Evolutionary conservation across 2,329 filamentous ascomycete genomes (phyloP).

Genomic region (Amphichorda felina): DNA sequence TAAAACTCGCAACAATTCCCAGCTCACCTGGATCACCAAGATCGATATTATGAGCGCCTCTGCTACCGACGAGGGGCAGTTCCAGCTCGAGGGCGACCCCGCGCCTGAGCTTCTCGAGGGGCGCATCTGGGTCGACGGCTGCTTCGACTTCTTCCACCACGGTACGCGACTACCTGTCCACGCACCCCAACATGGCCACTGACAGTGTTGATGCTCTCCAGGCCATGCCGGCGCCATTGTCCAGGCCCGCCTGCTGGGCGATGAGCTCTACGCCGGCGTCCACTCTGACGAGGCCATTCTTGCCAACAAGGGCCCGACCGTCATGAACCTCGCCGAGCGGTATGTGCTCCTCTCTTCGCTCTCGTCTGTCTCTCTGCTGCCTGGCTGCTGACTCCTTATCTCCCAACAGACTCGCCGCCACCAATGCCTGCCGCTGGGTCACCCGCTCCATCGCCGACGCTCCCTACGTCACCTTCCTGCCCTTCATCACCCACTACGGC

Average conservation of each 20-base stretch:
- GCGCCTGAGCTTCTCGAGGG: constrained; percentile 48
- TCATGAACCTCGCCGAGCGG: constrained; percentile 91
- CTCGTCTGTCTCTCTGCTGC: too few relatives aligned
- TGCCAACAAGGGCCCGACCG: constrained; percentile 93
- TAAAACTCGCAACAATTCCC: too few relatives aligned
- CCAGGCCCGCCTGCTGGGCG: constrained; percentile 83
- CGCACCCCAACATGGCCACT: too few relatives aligned
- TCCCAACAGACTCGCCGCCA: constrained; percentile 75
- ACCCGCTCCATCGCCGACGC: constrained; percentile 74
- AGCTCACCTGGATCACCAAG: too few relatives aligned
- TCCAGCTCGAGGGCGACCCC: constrained; percentile 10
- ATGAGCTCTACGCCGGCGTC: constrained; percentile 80
- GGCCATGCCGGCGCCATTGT: constrained; percentile 95
- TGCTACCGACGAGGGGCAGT: constrained; percentile 1
- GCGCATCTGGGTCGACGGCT: constrained; percentile 95
- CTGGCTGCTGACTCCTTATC: not conserved
- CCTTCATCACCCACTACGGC: constrained; percentile 91
- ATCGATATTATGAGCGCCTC: too few relatives aligned
- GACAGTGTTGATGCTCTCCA: constrained; percentile 17
- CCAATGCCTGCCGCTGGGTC: constrained; percentile 91
- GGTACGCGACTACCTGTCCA: constrained; percentile 35
- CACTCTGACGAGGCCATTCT: constrained; percentile 94
- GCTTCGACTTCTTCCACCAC: constrained; percentile 98
- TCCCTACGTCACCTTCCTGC: constrained; percentile 87
- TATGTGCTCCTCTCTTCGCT: constrained; percentile 14